Conservation (phyloP, 805 yeast species). For the Nakazawaea molendinolei region DNA sequence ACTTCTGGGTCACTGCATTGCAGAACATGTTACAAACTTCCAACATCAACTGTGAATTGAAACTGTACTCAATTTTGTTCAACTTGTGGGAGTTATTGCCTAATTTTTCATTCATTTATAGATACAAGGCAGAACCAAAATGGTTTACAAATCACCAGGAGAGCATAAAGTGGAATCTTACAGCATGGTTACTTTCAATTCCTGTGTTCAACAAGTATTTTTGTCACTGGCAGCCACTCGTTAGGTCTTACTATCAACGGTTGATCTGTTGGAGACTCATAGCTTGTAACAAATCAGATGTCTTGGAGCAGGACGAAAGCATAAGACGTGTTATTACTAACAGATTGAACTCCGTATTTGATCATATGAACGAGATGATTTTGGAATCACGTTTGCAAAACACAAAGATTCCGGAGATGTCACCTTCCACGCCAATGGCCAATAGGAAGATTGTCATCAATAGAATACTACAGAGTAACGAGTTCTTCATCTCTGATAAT, state of each 20-base stretch:
- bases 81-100: slow-evolving; percentile 72
- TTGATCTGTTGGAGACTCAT: slow-evolving; percentile 58
- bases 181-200: slow-evolving; percentile 47
- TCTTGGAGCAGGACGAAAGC: slow-evolving; percentile 7
- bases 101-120: slow-evolving; percentile 1
- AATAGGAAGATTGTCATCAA: slow-evolving; percentile 43
- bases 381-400: background rate
- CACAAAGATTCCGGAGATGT: slow-evolving; percentile 10
- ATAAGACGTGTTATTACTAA: slow-evolving; percentile 20
- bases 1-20: slow-evolving; percentile 63
- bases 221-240: slow-evolving; percentile 76
- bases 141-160: slow-evolving; percentile 37
- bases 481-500: slow-evolving; percentile 15
- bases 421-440: slow-evolving; percentile 29
- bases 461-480: slow-evolving; percentile 21
- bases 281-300: slow-evolving; percentile 25
- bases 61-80: slow-evolving; percentile 60
- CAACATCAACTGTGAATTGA: slow-evolving; percentile 54
- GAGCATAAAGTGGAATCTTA: slow-evolving; percentile 41
- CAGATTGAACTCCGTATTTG: slow-evolving; percentile 25
- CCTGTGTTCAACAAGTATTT: slow-evolving; percentile 50
- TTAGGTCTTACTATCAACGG: slow-evolving; percentile 62
- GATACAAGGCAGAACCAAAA: slow-evolving; percentile 10
- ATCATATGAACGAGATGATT: slow-evolving; percentile 13
- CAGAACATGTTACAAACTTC: slow-evolving; percentile 56